phyloP scores from a whole-genome alignment of 257 asterid genomes.

The Jaltomata sinuosa region DNA sequence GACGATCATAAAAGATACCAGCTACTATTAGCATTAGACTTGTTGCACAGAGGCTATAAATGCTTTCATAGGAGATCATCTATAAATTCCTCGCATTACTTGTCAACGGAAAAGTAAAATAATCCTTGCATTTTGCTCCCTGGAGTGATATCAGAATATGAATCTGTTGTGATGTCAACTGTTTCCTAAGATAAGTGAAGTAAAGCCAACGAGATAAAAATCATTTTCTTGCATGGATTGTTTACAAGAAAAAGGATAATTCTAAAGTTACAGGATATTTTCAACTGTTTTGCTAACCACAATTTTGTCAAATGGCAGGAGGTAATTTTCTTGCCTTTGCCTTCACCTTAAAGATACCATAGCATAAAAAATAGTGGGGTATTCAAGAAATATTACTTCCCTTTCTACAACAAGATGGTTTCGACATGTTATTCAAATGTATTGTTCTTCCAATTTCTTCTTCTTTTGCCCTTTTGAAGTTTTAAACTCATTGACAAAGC shows the following conservation, averaged over 20 bases:
- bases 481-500: too few species aligned
- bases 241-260: neutral
- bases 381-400: too few species aligned
- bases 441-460: too few species aligned
- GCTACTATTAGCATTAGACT: neutral
- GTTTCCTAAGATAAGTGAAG: neutral
- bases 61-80: too few species aligned
- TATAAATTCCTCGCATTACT: neutral
- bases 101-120: neutral
- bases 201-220: neutral
- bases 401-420: too few species aligned
- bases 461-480: too few species aligned
- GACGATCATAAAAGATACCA: neutral
- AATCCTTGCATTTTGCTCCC: neutral
- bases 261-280: neutral
- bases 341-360: too few species aligned
- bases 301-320: too few species aligned
- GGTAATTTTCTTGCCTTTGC: too few species aligned
- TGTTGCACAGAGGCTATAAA: too few species aligned
- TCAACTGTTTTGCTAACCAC: neutral
- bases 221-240: neutral
- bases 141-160: neutral
- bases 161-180: neutral
- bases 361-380: neutral
- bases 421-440: too few species aligned